These are phyloP conservation scores for Capsella bursapastoris DNA, from an alignment of 345 rosid species.

Conservation along the genomic window DNA sequence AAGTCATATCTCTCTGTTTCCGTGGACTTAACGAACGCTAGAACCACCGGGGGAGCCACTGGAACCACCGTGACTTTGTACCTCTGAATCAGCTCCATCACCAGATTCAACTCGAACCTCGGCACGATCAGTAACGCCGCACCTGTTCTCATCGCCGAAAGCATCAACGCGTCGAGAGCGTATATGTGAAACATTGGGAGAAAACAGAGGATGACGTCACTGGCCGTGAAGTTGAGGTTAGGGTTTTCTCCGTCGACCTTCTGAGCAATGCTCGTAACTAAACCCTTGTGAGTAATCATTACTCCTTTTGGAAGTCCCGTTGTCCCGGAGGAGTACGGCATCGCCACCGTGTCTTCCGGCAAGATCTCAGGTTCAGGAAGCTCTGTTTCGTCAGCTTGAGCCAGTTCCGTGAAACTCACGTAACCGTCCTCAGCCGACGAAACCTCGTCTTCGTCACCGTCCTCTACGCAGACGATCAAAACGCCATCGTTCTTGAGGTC, in stretches of 20 bases:
- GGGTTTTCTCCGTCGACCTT: constrained; percentile 97
- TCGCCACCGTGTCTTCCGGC: constrained; percentile 77
- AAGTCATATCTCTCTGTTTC: constrained; percentile 66
- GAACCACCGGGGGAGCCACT: constrained; percentile 78
- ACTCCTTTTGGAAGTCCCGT: constrained; percentile 96
- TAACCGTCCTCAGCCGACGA: constrained; percentile 48
- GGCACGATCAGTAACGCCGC: constrained; percentile 79
- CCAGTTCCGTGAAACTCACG: constrained; percentile 60
- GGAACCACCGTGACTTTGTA: constrained; percentile 75
- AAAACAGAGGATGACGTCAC: constrained; percentile 76
- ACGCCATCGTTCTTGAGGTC: constrained; percentile 45
- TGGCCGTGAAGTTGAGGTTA: constrained; percentile 59
- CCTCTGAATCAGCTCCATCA: constrained; percentile 63
- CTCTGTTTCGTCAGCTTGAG: constrained; percentile 50
- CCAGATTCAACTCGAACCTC: constrained; percentile 60
- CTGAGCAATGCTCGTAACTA: constrained; percentile 82
- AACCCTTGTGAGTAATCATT: constrained; percentile 81
- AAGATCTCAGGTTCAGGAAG: constrained; percentile 52
- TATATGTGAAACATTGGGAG: constrained; percentile 87
- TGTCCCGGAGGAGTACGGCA: constrained; percentile 93
- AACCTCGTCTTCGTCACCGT: background rate
- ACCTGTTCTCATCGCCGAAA: constrained; percentile 75
- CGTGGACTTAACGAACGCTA: constrained; percentile 64
- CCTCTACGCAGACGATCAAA: constrained; percentile 38
- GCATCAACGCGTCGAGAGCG: constrained; percentile 67